Conservation (phyloP, 768 basidiomycete species). For the Lentinula sp. region DNA sequence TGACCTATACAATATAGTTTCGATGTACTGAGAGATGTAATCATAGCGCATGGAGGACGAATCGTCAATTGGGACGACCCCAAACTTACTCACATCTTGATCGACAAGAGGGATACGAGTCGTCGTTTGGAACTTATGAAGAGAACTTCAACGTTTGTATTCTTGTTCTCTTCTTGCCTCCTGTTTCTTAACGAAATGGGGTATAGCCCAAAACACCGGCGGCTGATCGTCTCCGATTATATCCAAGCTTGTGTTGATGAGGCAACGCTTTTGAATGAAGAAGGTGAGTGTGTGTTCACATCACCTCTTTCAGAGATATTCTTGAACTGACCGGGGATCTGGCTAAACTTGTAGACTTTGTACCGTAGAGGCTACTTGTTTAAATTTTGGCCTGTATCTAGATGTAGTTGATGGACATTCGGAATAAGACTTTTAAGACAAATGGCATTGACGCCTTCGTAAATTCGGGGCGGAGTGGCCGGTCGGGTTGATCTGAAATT, state of each 20-base stretch:
- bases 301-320: not conserved
- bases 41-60: conserved; percentile 68
- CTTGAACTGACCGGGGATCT: not conserved
- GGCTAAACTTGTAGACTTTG: conserved; percentile 17
- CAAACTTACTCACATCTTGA: conserved; percentile 80
- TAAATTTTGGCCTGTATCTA: too few relatives aligned
- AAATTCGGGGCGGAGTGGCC: not conserved
- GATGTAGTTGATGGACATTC: not conserved
- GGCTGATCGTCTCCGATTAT: conserved; percentile 74
- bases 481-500: conserved; percentile 8
- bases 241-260: conserved; percentile 80
- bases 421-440: not conserved
- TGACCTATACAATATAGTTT: conserved; percentile 38
- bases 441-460: not conserved
- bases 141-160: conserved; percentile 62
- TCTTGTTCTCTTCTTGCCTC: not conserved
- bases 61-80: conserved; percentile 65
- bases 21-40: conserved; percentile 37
- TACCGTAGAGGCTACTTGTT: conserved; percentile 9
- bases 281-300: conserved; percentile 43
- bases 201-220: conserved; percentile 70
- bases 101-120: conserved; percentile 78
- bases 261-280: conserved; percentile 77
- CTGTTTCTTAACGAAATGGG: conserved; percentile 11
- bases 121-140: conserved; percentile 67